These are phyloP conservation scores for Xeromyces bisporus DNA, from an alignment of 495 filamentous ascomycete species.

Conservation along the genomic window DNA sequence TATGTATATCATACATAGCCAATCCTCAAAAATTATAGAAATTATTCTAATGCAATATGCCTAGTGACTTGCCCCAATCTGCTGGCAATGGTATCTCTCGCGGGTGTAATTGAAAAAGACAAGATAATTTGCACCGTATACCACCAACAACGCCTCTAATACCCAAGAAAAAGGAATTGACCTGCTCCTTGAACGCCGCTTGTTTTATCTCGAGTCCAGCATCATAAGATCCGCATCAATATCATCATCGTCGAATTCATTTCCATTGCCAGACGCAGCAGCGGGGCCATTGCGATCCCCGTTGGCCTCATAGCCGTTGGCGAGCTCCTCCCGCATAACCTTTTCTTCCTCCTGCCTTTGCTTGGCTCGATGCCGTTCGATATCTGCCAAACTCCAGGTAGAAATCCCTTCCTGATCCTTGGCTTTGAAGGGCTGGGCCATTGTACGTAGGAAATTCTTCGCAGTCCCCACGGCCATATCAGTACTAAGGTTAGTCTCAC, in stretches of 20 bases:
- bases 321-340: constrained; percentile 18
- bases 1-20: no score
- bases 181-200: background rate
- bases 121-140: no score
- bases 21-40: no score
- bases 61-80: no score
- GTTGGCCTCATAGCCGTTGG: constrained; percentile 13
- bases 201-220: constrained; percentile 38
- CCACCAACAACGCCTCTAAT: no score
- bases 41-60: no score
- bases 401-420: constrained; percentile 80
- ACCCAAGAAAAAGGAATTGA: no score
- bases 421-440: constrained; percentile 76
- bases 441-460: constrained; percentile 72
- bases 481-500: constrained; percentile 73
- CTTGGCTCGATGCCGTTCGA: constrained; percentile 51
- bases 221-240: constrained; percentile 42
- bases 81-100: no score
- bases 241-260: constrained; percentile 43
- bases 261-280: constrained; percentile 10
- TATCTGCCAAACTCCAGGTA: constrained; percentile 69
- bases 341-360: constrained; percentile 54
- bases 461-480: constrained; percentile 87
- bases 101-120: background rate
- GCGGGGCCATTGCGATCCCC: constrained; percentile 8